Evolutionary conservation across 1,284 basidiomycete species (phyloP).

Genomic region (Salmacisia buchloeana): DNA sequence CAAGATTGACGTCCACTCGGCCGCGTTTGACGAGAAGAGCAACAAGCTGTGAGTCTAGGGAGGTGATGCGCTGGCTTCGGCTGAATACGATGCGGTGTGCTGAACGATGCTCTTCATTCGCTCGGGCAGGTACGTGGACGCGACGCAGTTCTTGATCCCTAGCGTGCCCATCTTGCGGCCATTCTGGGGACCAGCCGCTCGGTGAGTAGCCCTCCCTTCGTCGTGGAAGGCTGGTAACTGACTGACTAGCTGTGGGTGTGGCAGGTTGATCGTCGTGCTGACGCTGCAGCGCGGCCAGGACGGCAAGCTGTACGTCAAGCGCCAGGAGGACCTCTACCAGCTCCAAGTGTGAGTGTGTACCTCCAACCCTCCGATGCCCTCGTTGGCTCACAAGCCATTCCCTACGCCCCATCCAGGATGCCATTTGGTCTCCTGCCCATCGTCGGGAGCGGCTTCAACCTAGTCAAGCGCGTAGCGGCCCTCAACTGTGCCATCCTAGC

Average conservation of each 20-base stretch:
- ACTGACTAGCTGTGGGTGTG: not conserved
- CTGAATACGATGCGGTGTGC: not conserved
- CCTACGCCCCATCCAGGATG: constrained; percentile 14
- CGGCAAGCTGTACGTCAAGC: constrained; percentile 43
- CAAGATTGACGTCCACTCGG: constrained; percentile 33
- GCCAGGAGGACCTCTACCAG: constrained; percentile 43
- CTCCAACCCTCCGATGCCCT: not conserved
- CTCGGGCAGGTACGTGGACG: constrained; percentile 23
- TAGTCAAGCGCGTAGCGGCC: constrained; percentile 30
- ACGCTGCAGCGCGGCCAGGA: constrained; percentile 38
- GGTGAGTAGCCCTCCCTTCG: not conserved
- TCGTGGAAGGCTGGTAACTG: not conserved
- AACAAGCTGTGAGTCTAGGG: constrained; percentile 26
- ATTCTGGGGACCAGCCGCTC: constrained; percentile 13
- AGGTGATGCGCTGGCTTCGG: too few species aligned
- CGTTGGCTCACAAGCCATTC: not conserved
- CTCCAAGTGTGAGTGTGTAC: constrained; percentile 27
- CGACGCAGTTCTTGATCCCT: constrained; percentile 37
- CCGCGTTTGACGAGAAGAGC: constrained; percentile 27
- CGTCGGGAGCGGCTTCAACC: constrained; percentile 18
- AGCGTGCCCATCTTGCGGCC: constrained; percentile 13
- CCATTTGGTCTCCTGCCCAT: constrained; percentile 34
- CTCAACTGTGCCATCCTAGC: constrained; percentile 36
- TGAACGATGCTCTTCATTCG: not conserved
- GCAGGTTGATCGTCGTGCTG: constrained; percentile 35